Evolutionary conservation across 202 grass and related monocot genomes (phyloP).

Genomic region (Zoysia matrella): DNA sequence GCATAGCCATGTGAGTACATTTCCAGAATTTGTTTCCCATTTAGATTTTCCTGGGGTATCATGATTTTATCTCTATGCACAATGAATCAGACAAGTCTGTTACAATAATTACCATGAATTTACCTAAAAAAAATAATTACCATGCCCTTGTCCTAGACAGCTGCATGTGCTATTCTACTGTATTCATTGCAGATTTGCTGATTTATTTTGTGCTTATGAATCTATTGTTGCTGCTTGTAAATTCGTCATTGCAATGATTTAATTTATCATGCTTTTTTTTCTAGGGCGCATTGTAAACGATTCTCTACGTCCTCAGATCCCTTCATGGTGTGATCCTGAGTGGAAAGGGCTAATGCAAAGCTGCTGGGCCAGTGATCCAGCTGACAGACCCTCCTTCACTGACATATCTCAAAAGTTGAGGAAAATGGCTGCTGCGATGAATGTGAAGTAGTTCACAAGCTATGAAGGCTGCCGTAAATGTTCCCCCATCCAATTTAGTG

Average conservation of each 20-base stretch:
- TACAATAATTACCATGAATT: neutral
- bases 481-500: too few species aligned
- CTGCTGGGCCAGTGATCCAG: constrained; percentile 82
- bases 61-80: neutral
- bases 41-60: too few species aligned
- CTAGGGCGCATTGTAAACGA: constrained; percentile 81
- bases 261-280: constrained; percentile 33
- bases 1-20: neutral
- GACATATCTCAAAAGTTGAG: constrained; percentile 91
- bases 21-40: neutral
- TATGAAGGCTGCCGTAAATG: neutral
- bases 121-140: neutral
- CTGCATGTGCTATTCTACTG: neutral
- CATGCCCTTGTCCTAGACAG: neutral
- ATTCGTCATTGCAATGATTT: constrained; percentile 1
- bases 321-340: constrained; percentile 98
- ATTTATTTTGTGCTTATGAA: constrained; percentile 41
- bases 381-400: constrained; percentile 80
- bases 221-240: constrained; percentile 11
- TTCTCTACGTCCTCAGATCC: constrained; percentile 78
- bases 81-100: constrained; percentile 2
- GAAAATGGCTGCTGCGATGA: constrained; percentile 89
- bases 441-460: constrained; percentile 58
- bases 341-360: constrained; percentile 84
- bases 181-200: constrained; percentile 23